Evolutionary conservation across 331 rosid genomes (phyloP).

Genomic region (Ulmus americana): DNA sequence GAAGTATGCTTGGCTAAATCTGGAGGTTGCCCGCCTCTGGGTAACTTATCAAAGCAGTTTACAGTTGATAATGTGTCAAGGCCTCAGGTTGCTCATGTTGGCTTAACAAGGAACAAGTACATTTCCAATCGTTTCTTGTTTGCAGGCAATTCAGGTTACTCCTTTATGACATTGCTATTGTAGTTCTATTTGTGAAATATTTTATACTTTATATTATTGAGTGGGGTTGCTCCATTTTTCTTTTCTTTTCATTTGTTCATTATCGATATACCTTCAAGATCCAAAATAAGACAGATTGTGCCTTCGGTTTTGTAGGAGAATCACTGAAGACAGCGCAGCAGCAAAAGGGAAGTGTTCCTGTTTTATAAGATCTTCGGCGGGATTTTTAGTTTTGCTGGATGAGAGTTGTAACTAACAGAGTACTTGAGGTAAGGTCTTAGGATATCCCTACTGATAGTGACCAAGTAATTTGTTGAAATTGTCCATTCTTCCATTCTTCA

Average conservation of each 20-base stretch:
- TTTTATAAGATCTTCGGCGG: conserved; percentile 42
- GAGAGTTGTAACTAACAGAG: conserved; percentile 45
- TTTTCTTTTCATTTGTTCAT: background rate
- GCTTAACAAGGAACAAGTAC: conserved; percentile 54
- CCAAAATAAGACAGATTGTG: conserved; percentile 23
- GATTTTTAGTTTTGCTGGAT: conserved; percentile 37
- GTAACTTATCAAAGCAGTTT: conserved; percentile 51
- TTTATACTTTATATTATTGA: too few relatives aligned
- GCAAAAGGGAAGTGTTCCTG: conserved; percentile 67
- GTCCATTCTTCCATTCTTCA: conserved; percentile 44
- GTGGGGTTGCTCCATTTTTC: too few relatives aligned
- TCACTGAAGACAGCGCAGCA: conserved; percentile 61
- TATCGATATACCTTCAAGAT: conserved; percentile 6
- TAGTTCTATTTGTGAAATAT: background rate
- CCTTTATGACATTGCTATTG: background rate
- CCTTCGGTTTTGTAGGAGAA: conserved; percentile 64
- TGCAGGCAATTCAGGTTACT: conserved; percentile 59
- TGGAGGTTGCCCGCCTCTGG: conserved; percentile 35
- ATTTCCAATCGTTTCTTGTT: conserved; percentile 57
- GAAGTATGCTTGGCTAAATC: conserved; percentile 43
- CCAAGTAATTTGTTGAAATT: conserved; percentile 42
- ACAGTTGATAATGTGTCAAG: conserved; percentile 51
- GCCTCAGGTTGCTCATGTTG: conserved; percentile 52
- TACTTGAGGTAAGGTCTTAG: conserved; percentile 59
- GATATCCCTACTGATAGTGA: conserved; percentile 40